A percentile compares a stretch with the other conserved stretches of the same genome.
Evolutionary conservation across 768 basidiomycete species (phyloP).

Genomic region (Suillus weaverae): DNA sequence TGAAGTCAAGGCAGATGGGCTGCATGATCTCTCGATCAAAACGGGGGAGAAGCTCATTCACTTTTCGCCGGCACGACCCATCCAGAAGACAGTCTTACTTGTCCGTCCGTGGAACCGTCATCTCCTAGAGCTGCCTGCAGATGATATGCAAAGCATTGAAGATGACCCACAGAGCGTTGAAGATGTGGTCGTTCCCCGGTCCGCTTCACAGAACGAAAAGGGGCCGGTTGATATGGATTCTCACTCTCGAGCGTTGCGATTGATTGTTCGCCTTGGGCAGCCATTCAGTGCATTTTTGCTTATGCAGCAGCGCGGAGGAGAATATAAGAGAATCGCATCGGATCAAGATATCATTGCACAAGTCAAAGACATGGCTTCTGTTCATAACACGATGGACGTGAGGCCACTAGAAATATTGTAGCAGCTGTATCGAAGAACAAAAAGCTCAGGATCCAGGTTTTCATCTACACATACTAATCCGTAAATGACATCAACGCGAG

Average conservation of each 20-base stretch:
- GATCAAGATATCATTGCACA: not conserved
- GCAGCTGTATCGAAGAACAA: not conserved
- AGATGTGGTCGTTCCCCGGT: not conserved
- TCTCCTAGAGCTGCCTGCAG: not conserved
- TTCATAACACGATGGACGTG: not conserved
- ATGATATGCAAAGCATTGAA: not conserved
- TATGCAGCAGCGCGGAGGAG: not conserved
- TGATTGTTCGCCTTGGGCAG: constrained; percentile 1
- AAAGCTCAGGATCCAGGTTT: too few relatives aligned
- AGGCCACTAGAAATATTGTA: not conserved
- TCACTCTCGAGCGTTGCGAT: not conserved
- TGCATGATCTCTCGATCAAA: not conserved
- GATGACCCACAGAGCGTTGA: not conserved
- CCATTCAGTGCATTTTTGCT: not conserved
- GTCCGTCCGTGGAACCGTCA: not conserved
- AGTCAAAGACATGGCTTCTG: not conserved
- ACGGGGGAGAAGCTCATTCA: not conserved
- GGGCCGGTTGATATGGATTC: not conserved
- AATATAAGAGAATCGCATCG: not conserved
- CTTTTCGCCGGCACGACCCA: not conserved
- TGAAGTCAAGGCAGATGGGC: not conserved
- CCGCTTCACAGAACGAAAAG: not conserved
- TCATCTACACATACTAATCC: too few relatives aligned
- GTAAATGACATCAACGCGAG: too few relatives aligned
- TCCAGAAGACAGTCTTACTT: not conserved